Evolutionary conservation across 2,329 filamentous ascomycete species (phyloP).

Genomic region (Cladorrhinum sp.): DNA sequence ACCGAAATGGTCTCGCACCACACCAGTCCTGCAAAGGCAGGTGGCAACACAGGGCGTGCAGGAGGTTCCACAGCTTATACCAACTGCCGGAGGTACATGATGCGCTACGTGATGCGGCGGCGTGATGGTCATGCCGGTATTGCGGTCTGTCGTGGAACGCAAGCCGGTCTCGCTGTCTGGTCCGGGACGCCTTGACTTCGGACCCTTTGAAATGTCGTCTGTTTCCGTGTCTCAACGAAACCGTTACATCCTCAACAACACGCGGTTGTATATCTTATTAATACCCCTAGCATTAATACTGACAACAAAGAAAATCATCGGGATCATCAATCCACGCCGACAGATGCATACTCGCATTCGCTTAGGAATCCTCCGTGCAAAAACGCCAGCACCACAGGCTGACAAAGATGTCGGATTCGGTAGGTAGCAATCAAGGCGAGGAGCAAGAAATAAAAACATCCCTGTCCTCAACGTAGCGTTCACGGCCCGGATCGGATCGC

Average conservation of each 20-base stretch:
- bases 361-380: neutral
- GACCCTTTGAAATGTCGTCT: neutral
- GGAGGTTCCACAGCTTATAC: neutral
- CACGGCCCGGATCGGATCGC: neutral
- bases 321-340: neutral
- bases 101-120: neutral
- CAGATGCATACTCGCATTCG: neutral
- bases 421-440: neutral
- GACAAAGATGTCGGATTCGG: neutral
- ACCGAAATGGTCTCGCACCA: neutral
- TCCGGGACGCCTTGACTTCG: neutral
- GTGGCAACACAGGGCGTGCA: neutral
- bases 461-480: neutral
- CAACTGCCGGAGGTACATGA: neutral
- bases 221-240: neutral
- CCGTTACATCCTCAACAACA: too few relatives aligned
- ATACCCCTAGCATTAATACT: neutral
- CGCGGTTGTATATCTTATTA: neutral
- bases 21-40: neutral
- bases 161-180: neutral
- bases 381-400: neutral
- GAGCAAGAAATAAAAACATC: neutral
- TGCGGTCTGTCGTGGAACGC: neutral
- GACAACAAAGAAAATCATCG: neutral
- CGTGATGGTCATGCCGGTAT: neutral